Evolutionary conservation across 1,284 basidiomycete species (phyloP).

Genomic region (Cystobasidium slooffiae): DNA sequence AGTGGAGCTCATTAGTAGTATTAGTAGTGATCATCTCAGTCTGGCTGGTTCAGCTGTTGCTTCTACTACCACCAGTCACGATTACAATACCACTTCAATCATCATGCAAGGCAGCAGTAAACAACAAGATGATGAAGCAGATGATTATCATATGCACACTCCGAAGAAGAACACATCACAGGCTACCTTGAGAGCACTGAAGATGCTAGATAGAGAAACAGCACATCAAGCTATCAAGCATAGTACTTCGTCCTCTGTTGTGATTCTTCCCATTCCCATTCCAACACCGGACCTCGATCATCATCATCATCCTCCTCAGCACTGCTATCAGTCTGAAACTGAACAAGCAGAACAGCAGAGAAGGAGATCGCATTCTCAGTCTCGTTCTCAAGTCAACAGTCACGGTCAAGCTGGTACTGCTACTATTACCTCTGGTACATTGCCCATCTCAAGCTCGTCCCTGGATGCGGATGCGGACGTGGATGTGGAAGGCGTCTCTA

Average conservation of each 20-base stretch:
- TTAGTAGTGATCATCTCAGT: not conserved
- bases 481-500: not conserved
- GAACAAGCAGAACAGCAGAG: not conserved
- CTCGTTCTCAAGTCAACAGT: not conserved
- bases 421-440: too few species aligned
- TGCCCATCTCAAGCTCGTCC: not conserved
- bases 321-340: not conserved
- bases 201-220: not conserved
- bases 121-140: not conserved
- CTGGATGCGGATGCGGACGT: not conserved
- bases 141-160: not conserved
- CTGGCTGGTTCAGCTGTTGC: conserved; percentile 5
- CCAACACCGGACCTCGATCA: conserved; percentile 3
- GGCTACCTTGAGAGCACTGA: not conserved
- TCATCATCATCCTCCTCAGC: not conserved
- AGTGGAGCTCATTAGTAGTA: not conserved
- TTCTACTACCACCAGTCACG: not conserved
- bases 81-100: not conserved
- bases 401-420: not conserved
- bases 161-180: conserved; percentile 11
- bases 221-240: not conserved
- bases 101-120: not conserved
- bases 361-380: not conserved
- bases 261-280: not conserved
- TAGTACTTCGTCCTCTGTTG: not conserved